Evolutionary conservation across 345 rosid species (phyloP), one percentile per base, ranked within the genome.

Genomic region (Garcia nutans): DNA sequence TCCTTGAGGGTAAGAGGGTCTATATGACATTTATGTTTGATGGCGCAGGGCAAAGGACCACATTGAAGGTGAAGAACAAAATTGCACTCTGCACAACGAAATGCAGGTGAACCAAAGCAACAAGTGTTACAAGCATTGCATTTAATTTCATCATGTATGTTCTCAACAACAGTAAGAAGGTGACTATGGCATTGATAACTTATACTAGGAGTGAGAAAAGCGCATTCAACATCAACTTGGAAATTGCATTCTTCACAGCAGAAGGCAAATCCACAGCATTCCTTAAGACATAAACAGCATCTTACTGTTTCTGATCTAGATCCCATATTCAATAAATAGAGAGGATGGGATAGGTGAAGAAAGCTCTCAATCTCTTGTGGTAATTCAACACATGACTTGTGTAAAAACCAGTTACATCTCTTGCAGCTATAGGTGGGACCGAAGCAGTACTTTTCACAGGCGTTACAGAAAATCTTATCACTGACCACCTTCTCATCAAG

Each of bases 31-130:
- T 65, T 20, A 15, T 72, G 80, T 26, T 17, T 55, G 3, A 72
- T 65, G 23, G 65, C 26, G 17, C 22, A n/a, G 3, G 80, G 76
- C 17, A 59, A 57, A 42, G 80, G 80, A 64, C 31, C 71, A 33
- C 80, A 65, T 2, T 6, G 8, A 8, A 70, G 23, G 15, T 77
- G 79, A 59, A 77, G 60, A 42, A 16, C 63, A 41, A 26, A 62
- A 26, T 62, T 28, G 44, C 66, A 62, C 12, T 62, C 66, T 6
- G 13, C 20, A 62, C 72, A 77, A 16, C 47, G 76, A 11, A 70
- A 65, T 20, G 55, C 42, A 71, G 31, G 72, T 1, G 8, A n/a
- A 44, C 13, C 0, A 9, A 7, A 33, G 13, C 71, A 45, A 10
- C 9, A 8, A 4, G 4, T 23, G 8, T 19, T 15, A 19, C 63